A percentile compares a stretch with the other conserved stretches of the same genome.
phyloP scores from a whole-genome alignment of 352 stramenopile species.

The Phytophthora megakarya region DNA sequence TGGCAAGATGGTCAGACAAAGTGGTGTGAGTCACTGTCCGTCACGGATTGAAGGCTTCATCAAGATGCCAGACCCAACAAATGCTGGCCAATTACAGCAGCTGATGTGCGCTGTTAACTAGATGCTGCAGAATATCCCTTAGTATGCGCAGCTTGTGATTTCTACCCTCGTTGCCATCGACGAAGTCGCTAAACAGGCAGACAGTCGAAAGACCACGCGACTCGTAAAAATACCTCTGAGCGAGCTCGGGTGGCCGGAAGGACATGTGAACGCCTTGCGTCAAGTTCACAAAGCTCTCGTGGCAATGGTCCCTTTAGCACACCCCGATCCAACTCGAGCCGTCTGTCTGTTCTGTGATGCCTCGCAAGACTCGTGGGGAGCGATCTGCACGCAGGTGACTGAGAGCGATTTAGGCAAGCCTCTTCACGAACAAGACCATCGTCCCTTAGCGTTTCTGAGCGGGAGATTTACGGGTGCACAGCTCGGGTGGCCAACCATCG shows the following conservation, averaged over 20 bases:
- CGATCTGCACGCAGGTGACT: neutral
- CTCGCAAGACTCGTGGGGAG: conserved; percentile 6
- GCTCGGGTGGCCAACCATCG: conserved; percentile 24
- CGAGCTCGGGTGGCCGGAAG: neutral
- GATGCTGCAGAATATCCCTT: conserved; percentile 11
- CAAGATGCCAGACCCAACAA: too few species aligned
- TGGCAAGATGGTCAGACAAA: too few species aligned
- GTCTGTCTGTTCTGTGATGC: conserved; percentile 12
- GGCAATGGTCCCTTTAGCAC: conserved; percentile 3
- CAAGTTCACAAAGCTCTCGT: neutral
- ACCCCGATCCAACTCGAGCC: neutral
- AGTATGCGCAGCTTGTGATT: neutral
- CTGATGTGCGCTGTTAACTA: conserved; percentile 11
- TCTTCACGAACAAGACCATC: conserved; percentile 3
- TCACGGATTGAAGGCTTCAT: too few species aligned
- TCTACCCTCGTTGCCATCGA: neutral
- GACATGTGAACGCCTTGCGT: neutral
- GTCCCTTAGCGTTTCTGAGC: conserved; percentile 6
- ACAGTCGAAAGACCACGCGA: conserved; percentile 6
- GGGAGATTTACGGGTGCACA: conserved; percentile 6
- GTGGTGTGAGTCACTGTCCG: too few species aligned
- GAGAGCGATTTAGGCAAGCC: neutral
- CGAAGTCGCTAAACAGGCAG: neutral
- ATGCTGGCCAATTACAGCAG: too few species aligned
- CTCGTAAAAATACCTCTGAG: neutral